Evolutionary conservation across 2,329 filamentous ascomycete genomes (phyloP), one percentile per base, ranked within the genome.

Genomic region (Keithomyces neogunnii): DNA sequence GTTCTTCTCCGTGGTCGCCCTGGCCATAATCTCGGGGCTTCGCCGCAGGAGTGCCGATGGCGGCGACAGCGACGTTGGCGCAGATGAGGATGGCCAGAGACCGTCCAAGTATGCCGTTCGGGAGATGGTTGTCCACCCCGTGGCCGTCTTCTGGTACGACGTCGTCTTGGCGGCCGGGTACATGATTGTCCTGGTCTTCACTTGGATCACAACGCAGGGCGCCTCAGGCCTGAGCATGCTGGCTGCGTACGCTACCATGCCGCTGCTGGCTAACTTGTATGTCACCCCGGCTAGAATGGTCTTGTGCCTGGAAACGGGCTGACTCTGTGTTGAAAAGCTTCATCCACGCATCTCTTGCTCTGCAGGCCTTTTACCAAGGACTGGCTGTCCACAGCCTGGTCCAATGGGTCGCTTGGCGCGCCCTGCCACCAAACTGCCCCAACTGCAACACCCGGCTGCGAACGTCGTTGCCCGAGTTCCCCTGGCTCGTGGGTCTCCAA

Each of bases 231-330:
- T 70, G 47, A 66, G 63, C 40, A 71, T 72, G 69, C 61, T 73
- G 33, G 69, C 69, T 38, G 66, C 70, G 10, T 73, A 73, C 55
- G 65, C 65, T 9, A 73, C 71, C 3, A 64, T 73, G 19, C 71
- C 70, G 38, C 60, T 73, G 43, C 56, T 73, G 31, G 51, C 66
- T 35, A 72, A 67, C 56, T 71, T 72, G 71, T 73, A 61, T 55
- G 67, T 57, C 30, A 38, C 3, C 26, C 19, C 8, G 5, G 2
- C 5, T 3, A 26, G n/a, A 40, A 29, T 19, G 6, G 30, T 4
- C 1, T 6, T 19, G 3, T 4, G 26, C 4, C 2, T 13, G 11
- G 9, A 38, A 11, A 5, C 36, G 36, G 5, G 36, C 38, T 32
- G 10, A 33, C 42, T 30, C 48, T 42, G n/a, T 5, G 26, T 43